These are phyloP conservation scores for Alternaria infectoria DNA, from an alignment of 2,329 filamentous ascomycete genomes.

Conservation along the genomic window DNA sequence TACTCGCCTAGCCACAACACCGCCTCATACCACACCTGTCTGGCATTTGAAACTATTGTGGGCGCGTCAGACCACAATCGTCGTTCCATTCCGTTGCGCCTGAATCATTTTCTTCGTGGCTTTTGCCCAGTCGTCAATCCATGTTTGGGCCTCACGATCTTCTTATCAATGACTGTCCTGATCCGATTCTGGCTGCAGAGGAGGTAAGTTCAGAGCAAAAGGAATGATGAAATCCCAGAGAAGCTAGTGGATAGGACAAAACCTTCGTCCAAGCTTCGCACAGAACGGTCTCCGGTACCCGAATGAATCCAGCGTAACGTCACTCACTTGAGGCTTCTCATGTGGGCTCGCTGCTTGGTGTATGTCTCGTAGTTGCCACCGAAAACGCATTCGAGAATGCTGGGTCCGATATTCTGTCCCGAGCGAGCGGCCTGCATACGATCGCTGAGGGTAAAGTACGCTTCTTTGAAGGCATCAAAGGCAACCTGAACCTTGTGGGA, in stretches of 20 bases:
- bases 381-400: conserved; percentile 74
- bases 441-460: conserved; percentile 47
- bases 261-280: neutral
- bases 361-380: conserved; percentile 82
- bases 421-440: conserved; percentile 57
- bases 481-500: conserved; percentile 74
- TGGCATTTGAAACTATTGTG: neutral
- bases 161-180: neutral
- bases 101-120: neutral
- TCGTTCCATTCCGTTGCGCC: neutral
- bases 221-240: neutral
- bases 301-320: conserved; percentile 10
- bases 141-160: neutral
- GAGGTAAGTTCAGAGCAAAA: neutral
- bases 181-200: neutral
- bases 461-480: conserved; percentile 69
- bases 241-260: neutral
- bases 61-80: neutral
- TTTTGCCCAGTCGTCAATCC: neutral
- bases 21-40: neutral
- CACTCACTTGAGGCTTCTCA: conserved; percentile 51
- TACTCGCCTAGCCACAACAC: conserved; percentile 15
- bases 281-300: neutral
- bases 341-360: conserved; percentile 68
- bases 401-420: conserved; percentile 44